These are phyloP conservation scores for Pascua sp. DNA, from an alignment of 1,284 basidiomycete species.

Conservation along the genomic window DNA sequence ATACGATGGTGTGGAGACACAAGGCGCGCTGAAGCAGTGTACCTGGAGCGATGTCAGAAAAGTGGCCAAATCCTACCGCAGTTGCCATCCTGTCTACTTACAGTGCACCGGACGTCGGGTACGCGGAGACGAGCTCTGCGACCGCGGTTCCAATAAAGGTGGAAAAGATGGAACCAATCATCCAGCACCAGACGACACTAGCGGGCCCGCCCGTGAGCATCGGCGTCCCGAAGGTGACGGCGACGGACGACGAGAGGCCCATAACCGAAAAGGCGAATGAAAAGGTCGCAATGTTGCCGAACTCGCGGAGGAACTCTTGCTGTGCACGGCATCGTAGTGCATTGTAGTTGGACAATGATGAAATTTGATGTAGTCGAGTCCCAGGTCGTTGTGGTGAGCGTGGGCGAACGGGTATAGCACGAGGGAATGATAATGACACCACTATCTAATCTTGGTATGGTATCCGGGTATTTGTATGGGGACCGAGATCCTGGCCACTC, in stretches of 20 bases:
- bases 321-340: background rate
- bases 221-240: slow-evolving; percentile 42
- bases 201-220: slow-evolving; percentile 32
- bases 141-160: slow-evolving; percentile 35
- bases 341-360: too few relatives aligned
- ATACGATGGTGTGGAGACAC: slow-evolving; percentile 1
- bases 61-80: too few relatives aligned
- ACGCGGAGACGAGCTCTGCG: slow-evolving; percentile 41
- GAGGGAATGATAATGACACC: too few relatives aligned
- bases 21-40: slow-evolving; percentile 4
- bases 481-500: background rate
- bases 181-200: slow-evolving; percentile 43
- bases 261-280: slow-evolving; percentile 39
- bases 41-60: background rate
- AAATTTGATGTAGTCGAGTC: too few relatives aligned
- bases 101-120: slow-evolving; percentile 44
- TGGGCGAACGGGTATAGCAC: too few relatives aligned
- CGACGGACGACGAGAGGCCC: slow-evolving; percentile 36
- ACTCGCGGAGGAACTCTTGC: slow-evolving; percentile 36
- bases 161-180: slow-evolving; percentile 36
- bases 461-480: background rate
- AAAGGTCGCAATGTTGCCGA: slow-evolving; percentile 44
- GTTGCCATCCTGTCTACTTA: slow-evolving; percentile 1
- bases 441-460: too few relatives aligned
- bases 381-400: too few relatives aligned